Conservation (phyloP, 306 rosid species). For the Quercus dentata region DNA sequence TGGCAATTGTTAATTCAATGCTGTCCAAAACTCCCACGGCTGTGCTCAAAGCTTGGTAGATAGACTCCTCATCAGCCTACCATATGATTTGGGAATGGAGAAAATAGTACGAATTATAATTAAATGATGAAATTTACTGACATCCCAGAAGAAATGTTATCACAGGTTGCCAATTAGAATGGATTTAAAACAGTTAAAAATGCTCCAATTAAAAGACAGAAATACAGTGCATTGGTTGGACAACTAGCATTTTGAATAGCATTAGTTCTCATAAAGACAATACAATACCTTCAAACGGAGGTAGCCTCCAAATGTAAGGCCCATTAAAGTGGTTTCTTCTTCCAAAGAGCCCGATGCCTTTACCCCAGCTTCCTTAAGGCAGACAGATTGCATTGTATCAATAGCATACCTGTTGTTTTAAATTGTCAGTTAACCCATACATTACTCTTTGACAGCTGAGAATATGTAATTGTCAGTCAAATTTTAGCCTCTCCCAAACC, state of each 20-base stretch:
- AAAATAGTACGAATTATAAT: too few relatives aligned
- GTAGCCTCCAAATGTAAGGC: conserved; percentile 93
- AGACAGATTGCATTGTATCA: conserved; percentile 88
- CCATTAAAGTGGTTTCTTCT: conserved; percentile 80
- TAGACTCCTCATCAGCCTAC: conserved; percentile 45
- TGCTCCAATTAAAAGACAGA: conserved; percentile 5
- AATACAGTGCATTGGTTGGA: conserved; percentile 7
- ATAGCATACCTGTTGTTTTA: conserved; percentile 58
- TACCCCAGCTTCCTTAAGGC: conserved; percentile 67
- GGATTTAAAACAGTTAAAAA: background rate
- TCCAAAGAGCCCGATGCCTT: conserved; percentile 45
- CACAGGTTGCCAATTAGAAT: background rate
- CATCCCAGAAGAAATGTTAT: background rate
- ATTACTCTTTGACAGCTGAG: conserved; percentile 7
- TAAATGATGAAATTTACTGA: background rate
- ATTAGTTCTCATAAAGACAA: background rate
- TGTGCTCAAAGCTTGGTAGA: conserved; percentile 42
- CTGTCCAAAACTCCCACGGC: conserved; percentile 48
- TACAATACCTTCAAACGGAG: conserved; percentile 72
- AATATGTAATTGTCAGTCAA: too few relatives aligned
- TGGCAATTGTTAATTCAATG: conserved; percentile 28
- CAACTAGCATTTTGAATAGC: background rate
- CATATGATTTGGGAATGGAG: too few relatives aligned
- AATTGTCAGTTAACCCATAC: background rate
- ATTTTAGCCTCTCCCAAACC: too few relatives aligned